phyloP scores from a whole-genome alignment of 2,329 filamentous ascomycete genomes.

The Clonostachys sp. region DNA sequence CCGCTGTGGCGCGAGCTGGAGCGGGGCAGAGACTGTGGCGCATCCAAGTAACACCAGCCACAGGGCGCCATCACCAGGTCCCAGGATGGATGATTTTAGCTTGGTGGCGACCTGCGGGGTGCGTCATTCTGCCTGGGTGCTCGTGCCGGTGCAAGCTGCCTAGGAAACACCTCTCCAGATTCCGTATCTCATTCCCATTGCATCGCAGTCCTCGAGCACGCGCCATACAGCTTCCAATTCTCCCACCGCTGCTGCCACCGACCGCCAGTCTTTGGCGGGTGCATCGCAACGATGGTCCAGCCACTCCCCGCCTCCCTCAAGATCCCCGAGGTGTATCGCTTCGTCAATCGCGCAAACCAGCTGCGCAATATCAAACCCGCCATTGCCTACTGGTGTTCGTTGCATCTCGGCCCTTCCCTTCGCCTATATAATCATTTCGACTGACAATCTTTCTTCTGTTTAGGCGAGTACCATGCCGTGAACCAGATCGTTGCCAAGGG shows the following conservation, averaged over 20 bases:
- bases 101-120: too few species aligned
- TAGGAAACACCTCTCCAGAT: too few species aligned
- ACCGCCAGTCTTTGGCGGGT: too few species aligned
- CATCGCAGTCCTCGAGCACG: too few species aligned
- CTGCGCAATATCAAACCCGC: conserved; percentile 82
- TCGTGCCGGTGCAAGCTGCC: too few species aligned
- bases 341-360: conserved; percentile 78
- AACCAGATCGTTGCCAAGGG: conserved; percentile 82
- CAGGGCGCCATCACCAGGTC: too few species aligned
- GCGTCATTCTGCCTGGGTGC: too few species aligned
- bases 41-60: too few species aligned
- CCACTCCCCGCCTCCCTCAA: conserved; percentile 50
- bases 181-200: too few species aligned
- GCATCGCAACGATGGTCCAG: conserved; percentile 55
- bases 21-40: background rate
- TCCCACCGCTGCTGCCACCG: too few species aligned
- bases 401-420: background rate
- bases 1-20: conserved; percentile 17
- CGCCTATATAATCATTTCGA: background rate
- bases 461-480: conserved; percentile 87
- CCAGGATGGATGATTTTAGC: too few species aligned
- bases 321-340: conserved; percentile 77
- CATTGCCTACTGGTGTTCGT: conserved; percentile 91
- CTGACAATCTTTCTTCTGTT: conserved; percentile 2
- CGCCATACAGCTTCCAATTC: too few species aligned